A percentile compares a stretch with the other conserved stretches of the same genome.
phyloP scores from a whole-genome alignment of 2,329 filamentous ascomycete genomes.

The Aspergillus ochraceoroseus region DNA sequence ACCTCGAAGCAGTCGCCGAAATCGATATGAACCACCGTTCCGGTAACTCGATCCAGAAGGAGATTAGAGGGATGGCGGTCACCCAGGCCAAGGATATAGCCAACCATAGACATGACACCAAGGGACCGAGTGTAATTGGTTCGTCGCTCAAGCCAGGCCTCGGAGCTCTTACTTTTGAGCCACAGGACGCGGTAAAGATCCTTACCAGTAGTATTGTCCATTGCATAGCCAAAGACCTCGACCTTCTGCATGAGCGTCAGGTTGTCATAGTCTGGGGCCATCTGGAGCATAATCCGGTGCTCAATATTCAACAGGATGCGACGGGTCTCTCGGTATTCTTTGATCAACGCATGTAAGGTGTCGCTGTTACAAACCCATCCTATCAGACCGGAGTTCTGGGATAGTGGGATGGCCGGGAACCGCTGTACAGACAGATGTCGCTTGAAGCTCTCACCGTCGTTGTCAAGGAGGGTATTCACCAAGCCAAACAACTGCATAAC shows the following conservation, averaged over 20 bases:
- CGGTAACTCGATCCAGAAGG: slow-evolving; percentile 92
- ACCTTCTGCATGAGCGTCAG: slow-evolving; percentile 99
- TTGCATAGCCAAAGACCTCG: slow-evolving; percentile 96
- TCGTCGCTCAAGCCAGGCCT: slow-evolving; percentile 92
- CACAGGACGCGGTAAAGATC: slow-evolving; percentile 96
- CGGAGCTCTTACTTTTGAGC: slow-evolving; percentile 97
- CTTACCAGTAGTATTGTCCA: slow-evolving; percentile 98
- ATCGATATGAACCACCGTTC: slow-evolving; percentile 97
- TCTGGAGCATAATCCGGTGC: slow-evolving; percentile 98
- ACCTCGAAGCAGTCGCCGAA: slow-evolving; percentile 99
- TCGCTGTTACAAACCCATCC: slow-evolving; percentile 98
- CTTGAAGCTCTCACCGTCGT: slow-evolving; percentile 95
- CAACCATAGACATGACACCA: slow-evolving; percentile 99
- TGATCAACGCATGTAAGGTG: slow-evolving; percentile 91
- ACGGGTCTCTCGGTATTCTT: slow-evolving; percentile 92
- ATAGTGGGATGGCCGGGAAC: slow-evolving; percentile 94
- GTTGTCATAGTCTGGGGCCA: slow-evolving; percentile 98
- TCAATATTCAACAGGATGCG: slow-evolving; percentile 99
- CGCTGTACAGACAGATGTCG: slow-evolving; percentile 93
- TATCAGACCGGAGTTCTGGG: slow-evolving; percentile 89
- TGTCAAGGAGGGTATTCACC: slow-evolving; percentile 88
- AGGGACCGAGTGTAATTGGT: slow-evolving; percentile 98
- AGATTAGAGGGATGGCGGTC: slow-evolving; percentile 97
- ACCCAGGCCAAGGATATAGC: slow-evolving; percentile 93
- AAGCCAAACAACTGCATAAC: slow-evolving; percentile 99